phyloP scores from a whole-genome alignment of 331 rosid genomes.

The Malus hybrid region DNA sequence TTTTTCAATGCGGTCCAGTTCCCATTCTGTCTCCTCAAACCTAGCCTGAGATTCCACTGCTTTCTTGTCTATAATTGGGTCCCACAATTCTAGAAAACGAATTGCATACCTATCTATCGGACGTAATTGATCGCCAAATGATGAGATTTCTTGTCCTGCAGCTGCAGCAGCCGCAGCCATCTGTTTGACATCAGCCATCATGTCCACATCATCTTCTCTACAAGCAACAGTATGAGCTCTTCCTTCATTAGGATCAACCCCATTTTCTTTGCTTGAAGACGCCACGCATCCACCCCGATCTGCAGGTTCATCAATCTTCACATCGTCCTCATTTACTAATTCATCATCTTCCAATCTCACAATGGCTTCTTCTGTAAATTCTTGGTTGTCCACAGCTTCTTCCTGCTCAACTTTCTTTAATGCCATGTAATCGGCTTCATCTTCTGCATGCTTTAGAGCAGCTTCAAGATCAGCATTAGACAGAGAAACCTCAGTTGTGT shows the following conservation, averaged over 20 bases:
- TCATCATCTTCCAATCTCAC: constrained; percentile 98
- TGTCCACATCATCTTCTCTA: constrained; percentile 80
- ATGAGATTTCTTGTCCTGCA: constrained; percentile 77
- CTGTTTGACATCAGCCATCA: constrained; percentile 92
- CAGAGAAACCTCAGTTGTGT: constrained; percentile 50
- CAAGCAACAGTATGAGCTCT: constrained; percentile 35
- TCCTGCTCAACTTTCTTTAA: constrained; percentile 89
- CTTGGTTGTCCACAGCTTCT: constrained; percentile 98
- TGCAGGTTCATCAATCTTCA: constrained; percentile 62
- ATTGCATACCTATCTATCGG: constrained; percentile 94
- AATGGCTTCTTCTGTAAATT: constrained; percentile 87
- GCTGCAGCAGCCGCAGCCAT: constrained; percentile 96
- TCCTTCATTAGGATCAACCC: constrained; percentile 53
- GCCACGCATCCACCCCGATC: constrained; percentile 48
- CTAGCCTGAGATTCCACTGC: constrained; percentile 78
- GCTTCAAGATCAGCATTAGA: constrained; percentile 89
- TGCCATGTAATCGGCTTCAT: constrained; percentile 98
- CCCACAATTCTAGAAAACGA: constrained; percentile 94
- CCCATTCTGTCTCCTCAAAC: constrained; percentile 97
- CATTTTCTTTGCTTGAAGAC: constrained; percentile 53
- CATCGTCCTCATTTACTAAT: constrained; percentile 69
- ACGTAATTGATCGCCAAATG: constrained; percentile 77
- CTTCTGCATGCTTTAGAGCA: constrained; percentile 86
- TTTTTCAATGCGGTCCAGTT: constrained; percentile 88
- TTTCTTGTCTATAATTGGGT: constrained; percentile 85